Percentiles rank a stretch among this genome's conserved stretches.
Conservation (phyloP, 1,284 basidiomycete genomes). For the Sphagnurus paluster region DNA sequence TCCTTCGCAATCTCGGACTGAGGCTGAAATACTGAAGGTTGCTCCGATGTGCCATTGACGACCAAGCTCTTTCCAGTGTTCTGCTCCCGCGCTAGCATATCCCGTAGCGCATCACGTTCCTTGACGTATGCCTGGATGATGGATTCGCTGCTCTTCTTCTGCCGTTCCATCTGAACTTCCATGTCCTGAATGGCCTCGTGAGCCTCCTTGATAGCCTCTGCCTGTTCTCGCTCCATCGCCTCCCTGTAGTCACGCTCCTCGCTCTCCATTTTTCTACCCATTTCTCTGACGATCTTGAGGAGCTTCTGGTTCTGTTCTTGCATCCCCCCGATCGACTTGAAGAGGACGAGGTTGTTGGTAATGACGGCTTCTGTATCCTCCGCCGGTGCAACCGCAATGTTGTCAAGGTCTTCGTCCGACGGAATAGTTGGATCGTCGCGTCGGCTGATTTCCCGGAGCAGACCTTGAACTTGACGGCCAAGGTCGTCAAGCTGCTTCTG, state of each 20-base stretch:
- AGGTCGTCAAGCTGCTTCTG: constrained; percentile 84
- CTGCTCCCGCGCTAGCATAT: constrained; percentile 62
- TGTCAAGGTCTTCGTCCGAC: constrained; percentile 68
- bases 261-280: constrained; percentile 76
- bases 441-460: constrained; percentile 80
- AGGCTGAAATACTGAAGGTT: constrained; percentile 6
- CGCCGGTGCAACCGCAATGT: constrained; percentile 36
- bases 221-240: constrained; percentile 68
- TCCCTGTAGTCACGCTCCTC: constrained; percentile 73
- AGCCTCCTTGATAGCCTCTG: constrained; percentile 83
- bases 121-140: constrained; percentile 80
- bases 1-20: constrained; percentile 45
- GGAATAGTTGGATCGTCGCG: constrained; percentile 82
- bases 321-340: constrained; percentile 77
- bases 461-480: constrained; percentile 79
- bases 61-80: constrained; percentile 27
- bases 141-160: constrained; percentile 67
- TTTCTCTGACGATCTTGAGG: constrained; percentile 79
- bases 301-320: constrained; percentile 92
- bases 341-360: constrained; percentile 88
- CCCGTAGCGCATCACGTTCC: constrained; percentile 86
- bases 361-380: constrained; percentile 79
- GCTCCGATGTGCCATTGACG: constrained; percentile 35
- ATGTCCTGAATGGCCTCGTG: constrained; percentile 83
- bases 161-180: constrained; percentile 70